Base-by-base conservation (phyloP, 2,329 filamentous ascomycete species). In the Stagonosporopsis vannaccii region DNA sequence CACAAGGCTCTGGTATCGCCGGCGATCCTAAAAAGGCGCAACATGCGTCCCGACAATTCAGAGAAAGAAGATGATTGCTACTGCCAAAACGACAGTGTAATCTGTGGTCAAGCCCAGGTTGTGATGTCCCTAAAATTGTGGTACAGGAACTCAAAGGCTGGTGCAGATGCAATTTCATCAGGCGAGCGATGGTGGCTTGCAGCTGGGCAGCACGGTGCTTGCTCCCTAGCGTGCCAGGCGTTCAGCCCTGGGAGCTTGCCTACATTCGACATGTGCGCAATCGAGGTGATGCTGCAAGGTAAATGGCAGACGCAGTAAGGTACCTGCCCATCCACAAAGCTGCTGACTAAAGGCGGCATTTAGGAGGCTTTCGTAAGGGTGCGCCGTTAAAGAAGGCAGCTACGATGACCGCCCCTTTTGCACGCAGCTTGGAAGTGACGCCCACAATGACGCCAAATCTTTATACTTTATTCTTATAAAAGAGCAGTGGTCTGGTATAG, bases 401-500 rank as follows among this genome's bases (percentile, higher is more conserved):
- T 37, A 17, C 20, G 35, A 17, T 30, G 11, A 11, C 17, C 23
- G 30, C 53, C 53, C 47, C 42, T 51, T 47, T 48, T 23, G 15
- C 36, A 20, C 40, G 40, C 19, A 28, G 8, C 17, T 9, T n/a
- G 5, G 20, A 33, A 23, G 37, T 51, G 37, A 51, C 43, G 33
- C 47, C 23, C 15, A 28, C 32, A n/a, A 46, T 51, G 53, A 56
- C 47, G 42, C 30, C 41, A 48, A 47, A 7, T 30, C 30, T 43
- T 46, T 47, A 47, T 51, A 48, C 25, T 13, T 44, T 37, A 39
- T 30, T 33, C 19, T 30, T 22, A 13, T 30, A n/a, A 36, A 28
- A 51, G 22, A 45, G 37, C 36, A 42, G 52, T 28, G 30, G 47
- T 51, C 47, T 43, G 42, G n/a, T 30, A 43, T 51, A 51, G 30